These are phyloP conservation scores for Solanum phureja DNA, from an alignment of 257 asterid genomes.

Conservation along the genomic window DNA sequence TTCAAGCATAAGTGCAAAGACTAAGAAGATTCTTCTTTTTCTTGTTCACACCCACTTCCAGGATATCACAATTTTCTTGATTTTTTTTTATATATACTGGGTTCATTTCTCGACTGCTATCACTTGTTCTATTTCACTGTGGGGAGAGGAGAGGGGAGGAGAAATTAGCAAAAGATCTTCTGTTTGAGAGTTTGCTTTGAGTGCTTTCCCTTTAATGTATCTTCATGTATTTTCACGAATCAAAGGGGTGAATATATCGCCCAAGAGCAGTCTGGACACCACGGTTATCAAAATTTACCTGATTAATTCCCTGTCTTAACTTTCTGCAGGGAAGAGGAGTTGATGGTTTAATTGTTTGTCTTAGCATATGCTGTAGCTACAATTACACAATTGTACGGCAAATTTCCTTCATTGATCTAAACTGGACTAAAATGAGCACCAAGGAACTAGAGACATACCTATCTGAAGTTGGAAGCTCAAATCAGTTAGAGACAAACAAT, in stretches of 20 bases:
- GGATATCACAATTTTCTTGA: neutral
- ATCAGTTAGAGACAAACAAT: conserved; percentile 17
- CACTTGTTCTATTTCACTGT: neutral
- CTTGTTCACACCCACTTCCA: neutral
- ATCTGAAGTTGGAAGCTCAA: conserved; percentile 12
- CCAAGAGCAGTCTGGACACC: neutral
- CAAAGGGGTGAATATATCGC: neutral
- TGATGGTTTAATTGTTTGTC: neutral
- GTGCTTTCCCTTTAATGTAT: neutral
- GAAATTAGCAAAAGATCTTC: neutral
- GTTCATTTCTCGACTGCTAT: neutral
- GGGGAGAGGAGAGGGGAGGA: neutral
- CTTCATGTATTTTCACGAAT: neutral
- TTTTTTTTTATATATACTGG: neutral
- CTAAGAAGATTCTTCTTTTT: neutral
- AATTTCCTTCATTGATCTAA: neutral
- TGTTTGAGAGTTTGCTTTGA: neutral
- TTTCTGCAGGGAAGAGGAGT: neutral
- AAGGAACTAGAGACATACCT: neutral
- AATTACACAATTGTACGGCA: neutral
- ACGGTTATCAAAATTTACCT: too few relatives aligned
- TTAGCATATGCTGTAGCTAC: neutral
- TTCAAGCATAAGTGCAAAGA: neutral
- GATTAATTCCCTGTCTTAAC: neutral
- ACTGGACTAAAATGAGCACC: neutral